These are phyloP conservation scores for Torulaspora pretoriensis DNA, from an alignment of 1,139 yeast species.

Conservation along the genomic window DNA sequence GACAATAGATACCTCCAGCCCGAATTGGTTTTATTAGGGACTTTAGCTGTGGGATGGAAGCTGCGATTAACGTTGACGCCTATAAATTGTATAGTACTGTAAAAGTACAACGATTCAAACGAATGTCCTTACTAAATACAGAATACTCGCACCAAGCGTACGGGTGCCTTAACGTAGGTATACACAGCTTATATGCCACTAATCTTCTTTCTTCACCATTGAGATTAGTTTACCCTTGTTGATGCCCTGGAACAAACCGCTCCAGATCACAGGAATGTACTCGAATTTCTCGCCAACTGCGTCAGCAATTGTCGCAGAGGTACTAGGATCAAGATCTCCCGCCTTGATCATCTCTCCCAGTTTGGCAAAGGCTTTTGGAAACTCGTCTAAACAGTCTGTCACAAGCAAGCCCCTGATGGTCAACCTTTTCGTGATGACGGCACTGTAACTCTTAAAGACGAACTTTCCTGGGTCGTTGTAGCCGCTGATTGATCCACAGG, in stretches of 20 bases:
- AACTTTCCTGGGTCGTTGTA: conserved; percentile 45
- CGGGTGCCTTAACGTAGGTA: no score
- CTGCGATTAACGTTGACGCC: no score
- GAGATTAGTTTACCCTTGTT: conserved; percentile 39
- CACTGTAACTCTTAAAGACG: conserved; percentile 41
- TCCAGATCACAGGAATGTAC: conserved; percentile 46
- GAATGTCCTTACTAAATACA: no score
- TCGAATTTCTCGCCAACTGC: conserved; percentile 38
- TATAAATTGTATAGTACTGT: no score
- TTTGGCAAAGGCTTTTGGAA: conserved; percentile 39
- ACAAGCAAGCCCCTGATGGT: conserved; percentile 49
- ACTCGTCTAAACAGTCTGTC: conserved; percentile 36
- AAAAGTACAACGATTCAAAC: no score
- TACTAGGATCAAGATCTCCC: conserved; percentile 42
- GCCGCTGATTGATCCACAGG: conserved; percentile 61
- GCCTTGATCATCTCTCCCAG: conserved; percentile 39
- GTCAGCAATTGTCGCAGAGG: conserved; percentile 40
- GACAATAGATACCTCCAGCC: no score
- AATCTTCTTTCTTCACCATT: conserved; percentile 21
- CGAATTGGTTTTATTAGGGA: no score
- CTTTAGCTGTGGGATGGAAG: no score
- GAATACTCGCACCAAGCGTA: no score
- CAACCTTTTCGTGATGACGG: conserved; percentile 47
- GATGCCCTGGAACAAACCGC: conserved; percentile 40
- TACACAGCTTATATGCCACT: not conserved